Evolutionary conservation across 2,329 filamentous ascomycete genomes (phyloP).

Genomic region (Cladosporium phlei): DNA sequence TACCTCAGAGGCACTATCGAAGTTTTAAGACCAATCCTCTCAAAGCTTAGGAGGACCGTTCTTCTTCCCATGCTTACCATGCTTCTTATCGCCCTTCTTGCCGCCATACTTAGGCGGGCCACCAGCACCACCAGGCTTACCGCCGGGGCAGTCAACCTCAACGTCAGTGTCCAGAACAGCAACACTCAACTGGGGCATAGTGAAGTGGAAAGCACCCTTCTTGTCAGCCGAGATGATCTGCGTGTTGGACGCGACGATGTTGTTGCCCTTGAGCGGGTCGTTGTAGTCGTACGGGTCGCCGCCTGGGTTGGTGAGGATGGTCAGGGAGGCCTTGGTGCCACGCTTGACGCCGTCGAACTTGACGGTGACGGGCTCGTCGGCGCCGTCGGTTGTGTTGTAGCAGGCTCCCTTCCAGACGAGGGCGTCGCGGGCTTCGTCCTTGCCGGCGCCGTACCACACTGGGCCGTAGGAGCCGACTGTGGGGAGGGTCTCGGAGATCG

Average conservation of each 20-base stretch:
- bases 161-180: constrained; percentile 46
- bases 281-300: constrained; percentile 21
- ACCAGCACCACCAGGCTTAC: background rate
- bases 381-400: constrained; percentile 41
- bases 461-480: constrained; percentile 31
- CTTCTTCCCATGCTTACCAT: background rate
- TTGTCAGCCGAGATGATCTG: constrained; percentile 39
- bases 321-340: constrained; percentile 34
- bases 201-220: constrained; percentile 49
- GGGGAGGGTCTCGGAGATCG: constrained; percentile 36
- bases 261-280: constrained; percentile 37
- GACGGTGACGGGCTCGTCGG: constrained; percentile 31
- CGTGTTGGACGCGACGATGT: constrained; percentile 44
- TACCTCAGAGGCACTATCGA: too few relatives aligned
- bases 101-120: constrained; percentile 6
- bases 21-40: too few relatives aligned
- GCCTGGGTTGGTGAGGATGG: constrained; percentile 36
- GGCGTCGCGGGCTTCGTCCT: constrained; percentile 26
- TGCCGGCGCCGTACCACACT: constrained; percentile 41
- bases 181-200: constrained; percentile 52
- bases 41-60: too few relatives aligned
- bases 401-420: constrained; percentile 42
- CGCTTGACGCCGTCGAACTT: constrained; percentile 31
- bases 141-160: constrained; percentile 6
- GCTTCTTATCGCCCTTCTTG: background rate